phyloP scores from a whole-genome alignment of 352 stramenopile species.

The Phytophthora citricola region DNA sequence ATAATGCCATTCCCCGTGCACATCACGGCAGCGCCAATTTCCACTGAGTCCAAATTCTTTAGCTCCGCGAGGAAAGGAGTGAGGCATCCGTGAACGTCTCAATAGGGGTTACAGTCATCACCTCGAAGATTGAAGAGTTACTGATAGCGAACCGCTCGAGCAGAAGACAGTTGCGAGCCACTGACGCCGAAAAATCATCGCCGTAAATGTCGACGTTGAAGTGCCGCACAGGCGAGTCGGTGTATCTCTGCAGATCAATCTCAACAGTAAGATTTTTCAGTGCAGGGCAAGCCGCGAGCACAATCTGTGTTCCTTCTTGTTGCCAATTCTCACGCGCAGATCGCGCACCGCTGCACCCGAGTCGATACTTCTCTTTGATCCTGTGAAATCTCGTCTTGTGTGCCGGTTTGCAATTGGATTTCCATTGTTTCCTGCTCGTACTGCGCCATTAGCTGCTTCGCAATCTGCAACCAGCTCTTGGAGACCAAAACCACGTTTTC shows the following conservation, averaged over 20 bases:
- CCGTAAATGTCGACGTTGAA: slow-evolving; percentile 24
- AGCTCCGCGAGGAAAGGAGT: slow-evolving; percentile 32
- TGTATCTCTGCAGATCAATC: slow-evolving; percentile 40
- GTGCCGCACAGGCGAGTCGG: background rate
- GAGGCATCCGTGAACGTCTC: slow-evolving; percentile 32
- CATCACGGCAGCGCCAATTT: slow-evolving; percentile 32
- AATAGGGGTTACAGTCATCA: slow-evolving; percentile 27
- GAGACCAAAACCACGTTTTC: slow-evolving; percentile 12
- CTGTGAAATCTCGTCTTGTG: slow-evolving; percentile 3
- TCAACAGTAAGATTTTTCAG: slow-evolving; percentile 33
- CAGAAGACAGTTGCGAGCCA: slow-evolving; percentile 20
- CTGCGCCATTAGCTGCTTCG: slow-evolving; percentile 8
- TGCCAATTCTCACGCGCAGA: background rate
- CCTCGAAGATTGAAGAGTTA: slow-evolving; percentile 31
- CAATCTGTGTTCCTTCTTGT: slow-evolving; percentile 11
- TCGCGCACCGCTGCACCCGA: slow-evolving; percentile 3
- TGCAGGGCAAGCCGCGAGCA: slow-evolving; percentile 32
- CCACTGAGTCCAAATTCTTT: slow-evolving; percentile 26
- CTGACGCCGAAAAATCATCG: too few relatives aligned
- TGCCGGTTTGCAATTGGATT: slow-evolving; percentile 1
- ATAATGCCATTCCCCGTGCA: slow-evolving; percentile 43
- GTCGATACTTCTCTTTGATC: slow-evolving; percentile 1
- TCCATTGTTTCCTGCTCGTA: slow-evolving; percentile 10
- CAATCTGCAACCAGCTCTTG: slow-evolving; percentile 12
- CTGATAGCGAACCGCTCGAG: slow-evolving; percentile 33